A percentile compares a stretch with the other conserved stretches of the same genome.
Evolutionary conservation across 306 rosid species (phyloP).

Genomic region (Lotus japonicus): DNA sequence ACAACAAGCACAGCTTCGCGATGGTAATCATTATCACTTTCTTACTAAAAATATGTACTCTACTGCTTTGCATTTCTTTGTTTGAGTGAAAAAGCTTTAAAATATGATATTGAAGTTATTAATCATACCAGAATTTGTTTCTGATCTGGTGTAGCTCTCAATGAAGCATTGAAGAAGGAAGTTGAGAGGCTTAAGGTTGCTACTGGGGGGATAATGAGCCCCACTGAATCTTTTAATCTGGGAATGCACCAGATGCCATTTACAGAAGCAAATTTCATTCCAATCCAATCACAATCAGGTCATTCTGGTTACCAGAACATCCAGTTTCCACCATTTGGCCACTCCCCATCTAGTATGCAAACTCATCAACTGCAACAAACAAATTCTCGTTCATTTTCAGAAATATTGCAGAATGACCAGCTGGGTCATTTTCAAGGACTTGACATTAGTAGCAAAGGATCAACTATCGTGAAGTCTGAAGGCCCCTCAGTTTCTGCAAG

Average conservation of each 20-base stretch:
- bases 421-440: conserved; percentile 78
- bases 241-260: conserved; percentile 79
- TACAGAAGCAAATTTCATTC: conserved; percentile 44
- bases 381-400: conserved; percentile 47
- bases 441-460: conserved; percentile 60
- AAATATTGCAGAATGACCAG: conserved; percentile 58
- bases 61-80: background rate
- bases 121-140: conserved; percentile 6
- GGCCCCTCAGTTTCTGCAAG: conserved; percentile 72
- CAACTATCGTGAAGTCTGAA: conserved; percentile 61
- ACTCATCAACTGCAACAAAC: conserved; percentile 56
- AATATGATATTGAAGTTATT: background rate
- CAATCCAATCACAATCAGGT: conserved; percentile 53
- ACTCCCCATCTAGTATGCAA: conserved; percentile 43
- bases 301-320: conserved; percentile 51
- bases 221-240: conserved; percentile 63
- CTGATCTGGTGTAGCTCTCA: conserved; percentile 55
- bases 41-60: background rate
- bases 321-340: conserved; percentile 50
- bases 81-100: background rate
- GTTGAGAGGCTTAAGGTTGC: conserved; percentile 92
- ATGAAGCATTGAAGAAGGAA: conserved; percentile 89
- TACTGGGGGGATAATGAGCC: conserved; percentile 69
- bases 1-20: conserved; percentile 95
- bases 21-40: conserved; percentile 43